phyloP scores from a whole-genome alignment of 306 rosid genomes.

The Alnus rubra region DNA sequence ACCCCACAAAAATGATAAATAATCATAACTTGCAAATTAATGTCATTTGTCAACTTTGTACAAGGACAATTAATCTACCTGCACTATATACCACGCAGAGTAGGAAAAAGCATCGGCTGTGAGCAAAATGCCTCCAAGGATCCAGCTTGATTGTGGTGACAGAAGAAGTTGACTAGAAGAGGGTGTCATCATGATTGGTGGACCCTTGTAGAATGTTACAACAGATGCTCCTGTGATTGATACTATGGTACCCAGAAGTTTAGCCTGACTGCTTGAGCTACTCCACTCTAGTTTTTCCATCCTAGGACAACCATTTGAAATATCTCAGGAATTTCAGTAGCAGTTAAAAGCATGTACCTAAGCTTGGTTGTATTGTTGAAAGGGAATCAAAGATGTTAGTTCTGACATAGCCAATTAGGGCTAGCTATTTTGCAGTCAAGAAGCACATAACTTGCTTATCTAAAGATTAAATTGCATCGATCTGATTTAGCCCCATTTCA shows the following conservation, averaged over 20 bases:
- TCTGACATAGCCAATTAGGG: no score
- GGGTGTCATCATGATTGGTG: conserved; percentile 24
- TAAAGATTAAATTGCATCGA: no score
- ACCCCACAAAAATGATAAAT: background rate
- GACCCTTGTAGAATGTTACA: conserved; percentile 50
- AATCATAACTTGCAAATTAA: background rate
- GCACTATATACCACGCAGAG: background rate
- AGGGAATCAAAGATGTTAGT: no score
- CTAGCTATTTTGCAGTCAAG: no score
- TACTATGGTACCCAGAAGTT: conserved; percentile 40
- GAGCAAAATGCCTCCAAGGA: conserved; percentile 36
- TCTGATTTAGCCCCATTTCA: no score
- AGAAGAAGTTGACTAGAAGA: conserved; percentile 4
- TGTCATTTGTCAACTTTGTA: background rate
- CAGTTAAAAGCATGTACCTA: background rate
- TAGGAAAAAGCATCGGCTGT: background rate
- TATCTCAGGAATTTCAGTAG: background rate
- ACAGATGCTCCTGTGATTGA: conserved; percentile 51
- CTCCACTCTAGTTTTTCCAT: conserved; percentile 44
- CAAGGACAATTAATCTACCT: conserved; percentile 1
- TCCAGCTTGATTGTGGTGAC: conserved; percentile 32
- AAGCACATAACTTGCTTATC: no score
- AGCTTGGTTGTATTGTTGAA: no score
- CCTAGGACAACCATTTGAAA: conserved; percentile 30
- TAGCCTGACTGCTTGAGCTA: conserved; percentile 41